Conservation (phyloP, 352 stramenopile genomes). For the Globisporangium polare region DNA sequence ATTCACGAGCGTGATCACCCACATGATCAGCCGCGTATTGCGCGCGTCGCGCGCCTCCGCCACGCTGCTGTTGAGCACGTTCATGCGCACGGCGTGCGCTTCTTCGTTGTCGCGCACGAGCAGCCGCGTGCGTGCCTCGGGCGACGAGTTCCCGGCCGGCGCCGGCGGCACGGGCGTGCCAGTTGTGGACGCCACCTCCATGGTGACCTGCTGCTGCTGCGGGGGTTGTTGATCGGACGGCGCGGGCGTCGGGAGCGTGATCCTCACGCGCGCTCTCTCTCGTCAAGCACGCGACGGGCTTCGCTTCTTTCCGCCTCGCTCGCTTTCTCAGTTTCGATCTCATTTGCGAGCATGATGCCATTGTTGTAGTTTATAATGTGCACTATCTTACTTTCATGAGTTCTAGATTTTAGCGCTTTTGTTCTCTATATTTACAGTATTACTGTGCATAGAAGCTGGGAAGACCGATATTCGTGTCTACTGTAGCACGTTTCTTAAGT, state of each 20-base stretch:
- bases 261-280: conserved; percentile 6
- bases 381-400: too few relatives aligned
- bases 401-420: too few relatives aligned
- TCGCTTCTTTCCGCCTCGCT: background rate
- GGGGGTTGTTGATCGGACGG: background rate
- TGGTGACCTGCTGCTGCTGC: background rate
- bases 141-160: conserved; percentile 7
- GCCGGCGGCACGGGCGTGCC: background rate
- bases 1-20: conserved; percentile 71
- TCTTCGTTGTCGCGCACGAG: conserved; percentile 48
- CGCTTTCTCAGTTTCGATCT: conserved; percentile 7
- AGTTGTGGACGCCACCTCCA: background rate
- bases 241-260: background rate
- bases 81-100: conserved; percentile 75
- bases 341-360: background rate
- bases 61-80: conserved; percentile 82
- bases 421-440: too few relatives aligned
- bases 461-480: too few relatives aligned
- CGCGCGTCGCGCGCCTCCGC: conserved; percentile 74
- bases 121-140: conserved; percentile 29
- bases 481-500: too few relatives aligned
- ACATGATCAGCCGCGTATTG: conserved; percentile 80
- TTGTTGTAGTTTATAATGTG: too few relatives aligned
- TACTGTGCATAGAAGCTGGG: too few relatives aligned
- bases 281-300: background rate